Conservation (phyloP, 257 asterid species). For the Thymus mandschuricus region DNA sequence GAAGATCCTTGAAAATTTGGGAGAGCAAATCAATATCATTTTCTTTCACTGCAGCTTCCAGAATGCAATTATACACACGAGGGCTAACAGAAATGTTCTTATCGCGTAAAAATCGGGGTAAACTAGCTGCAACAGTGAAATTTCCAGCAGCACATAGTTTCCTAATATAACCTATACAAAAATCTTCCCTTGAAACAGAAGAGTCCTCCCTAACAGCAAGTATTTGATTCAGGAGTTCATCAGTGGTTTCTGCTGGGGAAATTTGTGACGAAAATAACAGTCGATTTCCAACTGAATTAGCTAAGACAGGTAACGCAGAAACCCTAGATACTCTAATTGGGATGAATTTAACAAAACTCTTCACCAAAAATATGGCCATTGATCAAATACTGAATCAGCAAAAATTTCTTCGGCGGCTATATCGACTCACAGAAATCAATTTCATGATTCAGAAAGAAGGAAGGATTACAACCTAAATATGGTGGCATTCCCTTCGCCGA, state of each 20-base stretch:
- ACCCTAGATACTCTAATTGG: conserved; percentile 52
- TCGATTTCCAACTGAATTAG: conserved; percentile 33
- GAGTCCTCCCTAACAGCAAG: conserved; percentile 46
- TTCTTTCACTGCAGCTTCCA: conserved; percentile 59
- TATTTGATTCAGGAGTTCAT: conserved; percentile 44
- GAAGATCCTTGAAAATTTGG: conserved; percentile 59
- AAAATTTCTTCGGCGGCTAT: conserved; percentile 3
- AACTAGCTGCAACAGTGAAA: conserved; percentile 51
- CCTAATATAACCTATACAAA: conserved; percentile 45
- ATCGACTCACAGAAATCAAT: conserved; percentile 6
- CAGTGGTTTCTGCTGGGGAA: conserved; percentile 41
- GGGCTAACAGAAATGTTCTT: conserved; percentile 46
- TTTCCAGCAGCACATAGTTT: conserved; percentile 63
- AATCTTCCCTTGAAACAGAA: conserved; percentile 47
- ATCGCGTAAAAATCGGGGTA: conserved; percentile 46
- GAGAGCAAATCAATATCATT: conserved; percentile 49
- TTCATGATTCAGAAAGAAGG: neutral
- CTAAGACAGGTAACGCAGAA: conserved; percentile 40
- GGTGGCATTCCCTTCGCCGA: neutral
- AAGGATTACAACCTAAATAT: conserved; percentile 13
- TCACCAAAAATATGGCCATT: conserved; percentile 44
- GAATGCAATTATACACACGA: conserved; percentile 51
- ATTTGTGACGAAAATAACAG: conserved; percentile 40
- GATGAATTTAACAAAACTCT: conserved; percentile 48
- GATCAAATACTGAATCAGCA: conserved; percentile 30